Base-by-base conservation (phyloP, 2,329 filamentous ascomycete species). In the Drechslerella stenobrocha region DNA sequence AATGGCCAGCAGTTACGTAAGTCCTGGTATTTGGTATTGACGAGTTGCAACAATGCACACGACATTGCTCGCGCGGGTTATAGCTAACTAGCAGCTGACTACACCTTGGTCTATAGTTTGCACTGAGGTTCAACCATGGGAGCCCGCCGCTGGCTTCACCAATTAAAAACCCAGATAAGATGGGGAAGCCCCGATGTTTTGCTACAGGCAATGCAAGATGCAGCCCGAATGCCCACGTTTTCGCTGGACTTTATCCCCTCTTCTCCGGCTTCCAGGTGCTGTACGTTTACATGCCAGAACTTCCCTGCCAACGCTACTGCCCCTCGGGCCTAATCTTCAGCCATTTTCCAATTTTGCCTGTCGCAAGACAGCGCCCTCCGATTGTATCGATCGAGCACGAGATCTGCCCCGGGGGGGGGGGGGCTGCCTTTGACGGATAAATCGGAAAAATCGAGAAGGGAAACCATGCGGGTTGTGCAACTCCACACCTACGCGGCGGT, bases 401-500 rank as follows among this genome's bases (percentile, higher is more conserved):
- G 37, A 42, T 22, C 48, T 46, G 50, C n/a, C n/a, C n/a, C n/a
- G n/a, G n/a, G n/a, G n/a, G n/a, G n/a, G n/a, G n/a, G n/a, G n/a
- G n/a, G n/a, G n/a, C n/a, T n/a, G 26, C 18, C 26, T 5, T 32
- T 8, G 47, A 30, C 56, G 63, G 63, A 20, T 67, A 67, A 67
- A 67, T 40, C 35, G 53, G 55, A 60, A 51, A 44, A 67, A 60
- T 40, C 13, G 40, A 24, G 30, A 42, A 30, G 13, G 4, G 15
- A 20, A 18, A 20, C 13, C 3, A 59, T n/a, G n/a, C n/a, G n/a
- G n/a, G n/a, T n/a, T n/a, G 26, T 40, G 35, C 51, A 32, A 60
- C 63, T 55, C 63, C 63, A 50, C 63, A 67, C 55, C 55, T 15
- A n/a, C n/a, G n/a, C n/a, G n/a, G n/a, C n/a, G n/a, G n/a, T n/a